Conservation (phyloP, 2,329 filamentous ascomycete genomes). For the Cladosporium colombiae region DNA sequence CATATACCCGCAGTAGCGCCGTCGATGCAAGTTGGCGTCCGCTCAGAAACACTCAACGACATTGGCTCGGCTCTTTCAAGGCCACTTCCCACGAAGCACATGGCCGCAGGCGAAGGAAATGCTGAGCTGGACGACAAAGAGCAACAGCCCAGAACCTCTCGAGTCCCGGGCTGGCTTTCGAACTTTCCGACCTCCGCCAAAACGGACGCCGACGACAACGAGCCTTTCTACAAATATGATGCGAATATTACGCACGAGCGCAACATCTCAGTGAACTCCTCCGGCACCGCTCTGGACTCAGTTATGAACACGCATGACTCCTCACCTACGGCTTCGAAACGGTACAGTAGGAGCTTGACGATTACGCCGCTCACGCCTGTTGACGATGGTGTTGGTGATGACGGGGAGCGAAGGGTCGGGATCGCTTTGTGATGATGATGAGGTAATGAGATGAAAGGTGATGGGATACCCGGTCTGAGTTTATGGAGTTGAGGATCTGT, state of each 20-base stretch:
- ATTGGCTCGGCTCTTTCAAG: conserved; percentile 51
- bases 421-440: neutral
- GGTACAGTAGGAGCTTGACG: conserved; percentile 33
- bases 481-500: neutral
- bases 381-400: neutral
- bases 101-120: neutral
- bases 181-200: conserved; percentile 27
- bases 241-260: conserved; percentile 17
- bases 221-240: conserved; percentile 29
- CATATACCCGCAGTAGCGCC: conserved; percentile 52
- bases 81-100: conserved; percentile 33
- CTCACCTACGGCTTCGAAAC: conserved; percentile 25
- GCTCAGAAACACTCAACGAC: conserved; percentile 50
- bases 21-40: conserved; percentile 46
- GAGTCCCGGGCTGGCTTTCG: conserved; percentile 34
- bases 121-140: conserved; percentile 5
- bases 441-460: neutral
- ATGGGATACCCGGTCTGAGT: neutral
- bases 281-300: conserved; percentile 29
- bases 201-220: conserved; percentile 8
- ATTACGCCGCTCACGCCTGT: conserved; percentile 14
- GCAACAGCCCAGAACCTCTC: conserved; percentile 21
- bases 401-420: neutral
- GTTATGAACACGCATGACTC: conserved; percentile 19
- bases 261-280: conserved; percentile 26